Conservation (phyloP, 2,329 filamentous ascomycete genomes). For the Arthroderma uncinatum region DNA sequence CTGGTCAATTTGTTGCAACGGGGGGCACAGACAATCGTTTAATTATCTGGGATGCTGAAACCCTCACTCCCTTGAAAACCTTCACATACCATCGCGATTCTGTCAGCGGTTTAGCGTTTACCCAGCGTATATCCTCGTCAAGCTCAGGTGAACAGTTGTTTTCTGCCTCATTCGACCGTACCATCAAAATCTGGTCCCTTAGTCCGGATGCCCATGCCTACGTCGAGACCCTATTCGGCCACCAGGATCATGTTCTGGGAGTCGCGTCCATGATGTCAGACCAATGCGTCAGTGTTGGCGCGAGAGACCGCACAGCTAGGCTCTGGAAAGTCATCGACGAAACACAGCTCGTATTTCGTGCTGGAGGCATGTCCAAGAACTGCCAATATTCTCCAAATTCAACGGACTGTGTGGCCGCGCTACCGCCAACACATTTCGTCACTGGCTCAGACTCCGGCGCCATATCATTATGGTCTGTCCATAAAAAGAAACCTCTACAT, state of each 20-base stretch:
- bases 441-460: constrained; percentile 88
- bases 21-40: constrained; percentile 75
- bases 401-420: constrained; percentile 82
- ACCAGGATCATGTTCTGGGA: constrained; percentile 81
- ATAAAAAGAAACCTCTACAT: constrained; percentile 90
- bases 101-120: constrained; percentile 74
- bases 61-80: constrained; percentile 65
- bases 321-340: constrained; percentile 96
- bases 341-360: constrained; percentile 82
- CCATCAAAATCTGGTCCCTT: constrained; percentile 89
- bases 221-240: constrained; percentile 88
- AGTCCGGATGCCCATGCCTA: constrained; percentile 71
- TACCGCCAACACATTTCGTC: constrained; percentile 83
- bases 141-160: constrained; percentile 69
- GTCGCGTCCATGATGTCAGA: constrained; percentile 75
- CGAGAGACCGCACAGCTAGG: constrained; percentile 79
- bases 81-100: constrained; percentile 89
- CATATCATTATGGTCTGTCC: constrained; percentile 72
- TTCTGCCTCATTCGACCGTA: constrained; percentile 79
- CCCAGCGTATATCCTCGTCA: constrained; percentile 53
- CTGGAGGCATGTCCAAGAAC: constrained; percentile 49
- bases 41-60: constrained; percentile 76
- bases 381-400: constrained; percentile 59
- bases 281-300: constrained; percentile 80
- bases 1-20: constrained; percentile 83